These are phyloP conservation scores for Globisporangium cederbergense DNA, from an alignment of 352 stramenopile species.

Conservation along the genomic window DNA sequence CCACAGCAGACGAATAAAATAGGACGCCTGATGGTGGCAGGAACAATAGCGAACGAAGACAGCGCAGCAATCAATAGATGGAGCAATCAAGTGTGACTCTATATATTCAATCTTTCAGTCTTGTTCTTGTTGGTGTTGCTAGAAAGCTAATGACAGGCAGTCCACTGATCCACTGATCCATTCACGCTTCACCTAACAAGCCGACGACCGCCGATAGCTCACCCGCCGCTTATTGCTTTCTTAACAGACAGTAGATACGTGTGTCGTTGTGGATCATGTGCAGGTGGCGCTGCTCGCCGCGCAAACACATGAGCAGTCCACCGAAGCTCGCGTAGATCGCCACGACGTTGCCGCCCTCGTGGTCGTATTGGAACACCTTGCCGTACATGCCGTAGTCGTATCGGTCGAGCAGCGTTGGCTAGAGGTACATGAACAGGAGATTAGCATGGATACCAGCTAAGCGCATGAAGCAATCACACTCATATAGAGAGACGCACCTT, in stretches of 20 bases:
- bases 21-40: not conserved
- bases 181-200: conserved; percentile 1
- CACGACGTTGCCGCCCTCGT: conserved; percentile 92
- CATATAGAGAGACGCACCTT: conserved; percentile 45
- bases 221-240: conserved; percentile 66
- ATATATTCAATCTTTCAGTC: conserved; percentile 14
- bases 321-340: conserved; percentile 96
- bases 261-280: conserved; percentile 97
- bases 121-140: not conserved
- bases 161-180: no score
- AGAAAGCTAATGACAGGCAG: not conserved
- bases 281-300: conserved; percentile 95
- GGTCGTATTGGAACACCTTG: conserved; percentile 96
- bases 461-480: no score
- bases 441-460: not conserved
- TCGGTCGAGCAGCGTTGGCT: conserved; percentile 93
- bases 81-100: conserved; percentile 15
- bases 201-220: not conserved
- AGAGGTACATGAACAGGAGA: not conserved
- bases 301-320: conserved; percentile 96
- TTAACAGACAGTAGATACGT: conserved; percentile 91
- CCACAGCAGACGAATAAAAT: not conserved
- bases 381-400: conserved; percentile 99
- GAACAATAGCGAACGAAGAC: not conserved
- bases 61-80: not conserved